Conservation (phyloP, 345 rosid genomes). For the Carallia brachiata region DNA sequence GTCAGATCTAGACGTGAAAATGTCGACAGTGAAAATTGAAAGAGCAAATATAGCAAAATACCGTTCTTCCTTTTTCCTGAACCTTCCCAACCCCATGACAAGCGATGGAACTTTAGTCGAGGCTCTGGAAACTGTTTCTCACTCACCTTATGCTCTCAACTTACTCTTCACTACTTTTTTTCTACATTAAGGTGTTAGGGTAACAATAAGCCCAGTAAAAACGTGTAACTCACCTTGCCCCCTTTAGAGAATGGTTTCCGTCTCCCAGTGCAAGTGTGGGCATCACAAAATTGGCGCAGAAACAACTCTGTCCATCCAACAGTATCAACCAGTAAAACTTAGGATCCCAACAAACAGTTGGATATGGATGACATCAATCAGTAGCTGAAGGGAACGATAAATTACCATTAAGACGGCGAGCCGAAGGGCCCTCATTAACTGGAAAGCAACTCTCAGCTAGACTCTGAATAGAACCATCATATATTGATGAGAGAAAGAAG, state of each 20-base stretch:
- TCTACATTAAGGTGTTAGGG: not conserved
- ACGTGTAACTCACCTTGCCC: constrained; percentile 20
- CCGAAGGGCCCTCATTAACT: constrained; percentile 27
- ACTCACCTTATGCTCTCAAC: not conserved
- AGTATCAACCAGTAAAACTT: not conserved
- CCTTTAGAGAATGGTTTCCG: constrained; percentile 27
- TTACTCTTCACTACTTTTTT: not conserved
- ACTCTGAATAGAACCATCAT: constrained; percentile 22
- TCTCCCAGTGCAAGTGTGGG: constrained; percentile 26
- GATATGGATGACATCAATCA: not conserved
- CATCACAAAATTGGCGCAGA: constrained; percentile 34
- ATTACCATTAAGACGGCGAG: constrained; percentile 29
- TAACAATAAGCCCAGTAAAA: not conserved
- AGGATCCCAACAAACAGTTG: constrained; percentile 4
- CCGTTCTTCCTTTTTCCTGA: not conserved
- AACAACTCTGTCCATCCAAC: constrained; percentile 20
- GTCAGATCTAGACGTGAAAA: too few species aligned
- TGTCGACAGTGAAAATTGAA: too few species aligned
- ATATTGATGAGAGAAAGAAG: constrained; percentile 14
- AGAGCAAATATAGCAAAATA: too few species aligned
- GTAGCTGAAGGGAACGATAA: constrained; percentile 11
- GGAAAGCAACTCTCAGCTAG: constrained; percentile 32
- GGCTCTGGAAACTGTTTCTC: not conserved
- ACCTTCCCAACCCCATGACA: not conserved
- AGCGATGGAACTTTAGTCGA: not conserved